Base-by-base conservation (phyloP, 2,329 filamentous ascomycete species). In the Juglanconis oblonga region DNA sequence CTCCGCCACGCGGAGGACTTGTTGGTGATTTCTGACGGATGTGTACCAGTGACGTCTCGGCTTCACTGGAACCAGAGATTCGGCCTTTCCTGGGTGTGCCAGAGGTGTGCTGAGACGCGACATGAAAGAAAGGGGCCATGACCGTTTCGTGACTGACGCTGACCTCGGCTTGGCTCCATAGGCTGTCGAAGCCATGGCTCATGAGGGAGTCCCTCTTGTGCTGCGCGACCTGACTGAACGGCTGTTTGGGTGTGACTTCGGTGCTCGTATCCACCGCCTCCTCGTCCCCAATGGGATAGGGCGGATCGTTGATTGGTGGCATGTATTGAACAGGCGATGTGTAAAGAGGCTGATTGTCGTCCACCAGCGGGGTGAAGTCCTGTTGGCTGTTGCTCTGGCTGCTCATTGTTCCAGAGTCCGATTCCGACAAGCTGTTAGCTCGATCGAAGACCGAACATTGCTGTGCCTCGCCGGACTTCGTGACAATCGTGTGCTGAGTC, bases 391-490 rank as follows among this genome's bases (percentile, higher is more conserved):
- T 47, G 55, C 72, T 76, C 35, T 72, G 70, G 58, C 72, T 74
- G 5, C 71, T 68, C 1, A 76, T 73, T 0, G 75, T 77, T n/a
- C 74, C 72, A 0, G 79, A 76, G 29, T 78, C 77, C 5, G 74
- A 74, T 59, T 81, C 79, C 0, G 81, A 83, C 7, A 77, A 69
- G 59, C 76, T 81, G 62, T 77, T 81, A 3, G 76, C 74, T 24
- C 78, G 74, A 62, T 84, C 81, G 58, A 84, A 84, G 1, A 84
- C 79, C 0, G 80, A 83, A 0, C 72, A 67, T 35, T 76, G 72
- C 35, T 70, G 68, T 5, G 68, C 64, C 0, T 71, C 70, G 14
- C 63, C 67, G 7, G 68, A 69, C 3, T 73, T 74, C 29, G 73
- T 71, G 13, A 74, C 68, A 14, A 77, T 75, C 4, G 71, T 69